These are phyloP conservation scores for Striga asiatica DNA, from an alignment of 257 asterid species.

Conservation along the genomic window DNA sequence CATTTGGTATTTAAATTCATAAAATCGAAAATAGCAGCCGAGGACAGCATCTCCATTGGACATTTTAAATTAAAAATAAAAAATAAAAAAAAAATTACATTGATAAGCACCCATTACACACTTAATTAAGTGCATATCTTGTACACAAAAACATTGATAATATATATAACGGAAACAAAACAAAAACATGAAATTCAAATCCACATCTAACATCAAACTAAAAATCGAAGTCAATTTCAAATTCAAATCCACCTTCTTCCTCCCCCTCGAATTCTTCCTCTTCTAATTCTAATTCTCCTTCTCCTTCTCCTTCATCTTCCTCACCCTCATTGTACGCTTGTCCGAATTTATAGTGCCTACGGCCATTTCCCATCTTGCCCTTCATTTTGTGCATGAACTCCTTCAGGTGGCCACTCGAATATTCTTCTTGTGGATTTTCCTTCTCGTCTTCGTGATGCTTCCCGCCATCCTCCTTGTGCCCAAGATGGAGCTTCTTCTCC, in stretches of 20 bases:
- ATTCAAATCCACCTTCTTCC: slow-evolving; percentile 5
- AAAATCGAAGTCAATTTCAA: slow-evolving; percentile 5
- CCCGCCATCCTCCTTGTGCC: slow-evolving; percentile 13
- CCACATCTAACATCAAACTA: neutral
- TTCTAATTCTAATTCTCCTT: neutral
- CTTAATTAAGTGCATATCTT: too few relatives aligned
- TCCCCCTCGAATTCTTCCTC: neutral
- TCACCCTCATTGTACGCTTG: neutral
- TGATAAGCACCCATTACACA: too few relatives aligned
- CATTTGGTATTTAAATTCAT: too few relatives aligned
- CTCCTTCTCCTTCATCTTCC: neutral
- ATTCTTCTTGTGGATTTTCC: slow-evolving; percentile 7
- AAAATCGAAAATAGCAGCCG: too few relatives aligned
- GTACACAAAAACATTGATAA: too few relatives aligned
- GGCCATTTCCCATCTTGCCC: slow-evolving; percentile 12
- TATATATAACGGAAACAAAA: too few relatives aligned
- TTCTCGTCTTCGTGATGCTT: slow-evolving; percentile 1
- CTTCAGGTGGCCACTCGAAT: slow-evolving; percentile 9
- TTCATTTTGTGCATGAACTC: slow-evolving; percentile 21
- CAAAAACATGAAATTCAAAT: too few relatives aligned
- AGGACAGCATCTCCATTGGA: too few relatives aligned
- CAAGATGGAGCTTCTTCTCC: neutral
- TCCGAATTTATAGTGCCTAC: neutral
- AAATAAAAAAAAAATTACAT: too few relatives aligned
- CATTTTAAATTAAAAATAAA: too few relatives aligned